Base-by-base conservation (phyloP, 495 filamentous ascomycete species). In the Aspergillus avenaceus region DNA sequence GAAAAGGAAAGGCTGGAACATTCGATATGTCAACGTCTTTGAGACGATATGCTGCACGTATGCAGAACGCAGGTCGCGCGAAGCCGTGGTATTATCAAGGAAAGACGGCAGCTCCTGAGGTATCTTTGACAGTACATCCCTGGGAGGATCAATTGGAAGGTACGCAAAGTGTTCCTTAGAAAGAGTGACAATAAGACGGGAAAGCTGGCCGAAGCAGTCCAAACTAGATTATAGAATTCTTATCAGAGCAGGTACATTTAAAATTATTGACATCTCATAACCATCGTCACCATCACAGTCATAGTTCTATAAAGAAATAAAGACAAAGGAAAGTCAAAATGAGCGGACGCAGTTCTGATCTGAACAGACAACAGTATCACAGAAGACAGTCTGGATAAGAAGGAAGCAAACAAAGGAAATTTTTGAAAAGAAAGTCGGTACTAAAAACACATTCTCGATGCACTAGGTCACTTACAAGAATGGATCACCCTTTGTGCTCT, bases 1-100 rank as follows among this genome's bases (percentile, higher is more conserved):
- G 63, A 85, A 85, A 3, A 85, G 63, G 67, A 85, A 85, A 5
- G 81, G 82, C 28, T 80, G 75, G 67, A 85, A 85, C 31, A 85
- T 78, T n/a, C 81, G 73, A 56, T 76, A 78, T 22, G 77, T 82
- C 34, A 85, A 62, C 21, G 78, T 77, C 40, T 77, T 80, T 16
- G 81, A 82, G 31, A 85, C 64, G 22, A 80, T 70, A 50, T 84
- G 79, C 43, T 82, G 72, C 40, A 84, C 68, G 54, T 84, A 85
- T 18, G 80, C 79, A 28, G 78, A 69, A n/a, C 81, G 81, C 5
- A 85, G 64, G 34, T 77, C 71, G 40, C 71, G 72, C 12, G 80
- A 80, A 5, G 80, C 74, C 1, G 62, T 57, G 2, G 70, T 74
- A 53, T 75, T 75, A 60, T 75, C 72, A 34, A 75, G 66, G 69